Evolutionary conservation across 2,329 filamentous ascomycete genomes (phyloP).

Genomic region (Neonectria ditissima): DNA sequence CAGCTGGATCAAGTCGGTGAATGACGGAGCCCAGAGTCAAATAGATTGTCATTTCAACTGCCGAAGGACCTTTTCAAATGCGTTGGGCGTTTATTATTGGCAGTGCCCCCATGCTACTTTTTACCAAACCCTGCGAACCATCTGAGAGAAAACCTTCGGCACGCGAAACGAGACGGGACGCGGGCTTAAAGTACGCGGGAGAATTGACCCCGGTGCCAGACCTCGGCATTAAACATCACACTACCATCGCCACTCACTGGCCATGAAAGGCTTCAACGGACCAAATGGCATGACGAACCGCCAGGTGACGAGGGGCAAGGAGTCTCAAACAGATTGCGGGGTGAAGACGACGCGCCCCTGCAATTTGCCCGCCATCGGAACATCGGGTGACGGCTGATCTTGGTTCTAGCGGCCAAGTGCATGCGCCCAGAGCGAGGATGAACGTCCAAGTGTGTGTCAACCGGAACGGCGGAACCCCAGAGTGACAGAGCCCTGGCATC

Average conservation of each 20-base stretch:
- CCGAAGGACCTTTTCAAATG: too few species aligned
- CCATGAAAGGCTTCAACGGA: background rate
- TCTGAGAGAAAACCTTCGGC: background rate
- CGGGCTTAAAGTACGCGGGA: background rate
- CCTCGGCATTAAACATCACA: background rate
- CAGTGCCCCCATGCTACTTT: too few species aligned
- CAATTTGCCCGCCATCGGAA: conserved; percentile 8
- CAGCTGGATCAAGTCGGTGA: too few species aligned
- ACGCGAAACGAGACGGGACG: background rate
- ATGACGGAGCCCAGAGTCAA: too few species aligned
- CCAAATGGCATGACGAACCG: conserved; percentile 3
- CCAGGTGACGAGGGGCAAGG: background rate
- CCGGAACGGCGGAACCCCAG: background rate
- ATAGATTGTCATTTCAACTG: too few species aligned
- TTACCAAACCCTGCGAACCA: background rate
- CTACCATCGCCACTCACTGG: background rate
- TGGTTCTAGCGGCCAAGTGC: background rate
- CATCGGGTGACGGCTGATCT: conserved; percentile 7
- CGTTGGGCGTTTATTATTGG: background rate
- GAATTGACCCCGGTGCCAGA: background rate
- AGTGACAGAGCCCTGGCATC: background rate
- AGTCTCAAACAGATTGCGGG: conserved; percentile 18
- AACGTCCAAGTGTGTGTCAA: background rate
- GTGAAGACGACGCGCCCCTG: conserved; percentile 10
- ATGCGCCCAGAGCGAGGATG: background rate